Base-by-base conservation (phyloP, 805 yeast genomes). In the Saccharomycopsis vini region DNA sequence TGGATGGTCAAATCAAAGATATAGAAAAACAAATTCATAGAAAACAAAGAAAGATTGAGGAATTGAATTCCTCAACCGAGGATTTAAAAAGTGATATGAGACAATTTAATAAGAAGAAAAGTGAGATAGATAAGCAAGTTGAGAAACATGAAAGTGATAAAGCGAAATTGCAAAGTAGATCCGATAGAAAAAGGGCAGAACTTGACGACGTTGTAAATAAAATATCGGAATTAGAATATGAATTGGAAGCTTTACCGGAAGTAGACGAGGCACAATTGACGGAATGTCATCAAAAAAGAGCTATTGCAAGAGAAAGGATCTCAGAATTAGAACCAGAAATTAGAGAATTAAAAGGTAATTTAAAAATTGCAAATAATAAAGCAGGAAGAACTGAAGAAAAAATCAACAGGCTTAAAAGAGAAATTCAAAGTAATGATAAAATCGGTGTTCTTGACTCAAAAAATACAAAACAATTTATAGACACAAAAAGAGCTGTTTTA, bases 351-450 rank as follows among this genome's bases (percentile, higher is more conserved):
- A 22, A 63, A 66, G 19, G 69, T 68, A 42, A 58, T 68, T 44
- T 72, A 18, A 54, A 68, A 28, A 59, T 59, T 13, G 46, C 66
- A 9, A 54, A 63, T 28, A 49, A 51, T 19, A 66, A 69, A 40
- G 51, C 67, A 0, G 61, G 56, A 3, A 54, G 55, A 3, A 52
- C 62, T 3, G 57, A 61, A 4, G 31, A 50, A 1, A 52, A 60
- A 18, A 58, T 71, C n/a, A 45, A 40, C 1, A 58, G 53, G 2
- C 50, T 71, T 20, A 63, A 68, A 44, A 59, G 62, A 5, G 61
- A 62, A 19, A 56, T 70, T 28, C 58, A 58, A 23, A 65, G 75
- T 6, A 69, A 64, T 12, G 89, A 81, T 56, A 71, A 72, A 52
- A 55, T 81, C 2, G 64, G 63, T 13, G 53, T 75, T 3, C 56